Evolutionary conservation across 2,329 filamentous ascomycete species (phyloP), one percentile per base, ranked within the genome.

Genomic region (Scytalidium lignicola): DNA sequence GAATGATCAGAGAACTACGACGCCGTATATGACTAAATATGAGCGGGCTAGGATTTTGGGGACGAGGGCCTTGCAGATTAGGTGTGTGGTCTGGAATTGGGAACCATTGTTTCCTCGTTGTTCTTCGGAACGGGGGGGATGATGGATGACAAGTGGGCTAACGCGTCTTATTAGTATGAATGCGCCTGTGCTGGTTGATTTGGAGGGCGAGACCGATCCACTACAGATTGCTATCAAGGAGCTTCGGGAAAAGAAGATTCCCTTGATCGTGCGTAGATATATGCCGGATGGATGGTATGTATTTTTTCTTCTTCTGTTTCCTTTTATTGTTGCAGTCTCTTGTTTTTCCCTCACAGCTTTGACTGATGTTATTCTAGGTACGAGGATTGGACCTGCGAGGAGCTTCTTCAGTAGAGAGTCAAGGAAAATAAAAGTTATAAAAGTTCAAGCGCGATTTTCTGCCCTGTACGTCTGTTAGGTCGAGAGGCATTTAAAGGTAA

Each of bases 11-110:
- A 83, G 93, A 61, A 87, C 82, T 20, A 99, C 93, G 8, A 99
- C 93, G 22, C 93, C 92, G 2, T 99, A 96, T 73, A 95, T 99
- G 92, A 99, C 93, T 58, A 99, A 99, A 74, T 99, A 99, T 72
- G 93, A 99, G 77, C 82, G 85, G 61, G 93, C 93, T 55, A 84
- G 93, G 65, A 92, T 99, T 51, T 73, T 99, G 56, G 93, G 93
- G 43, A 97, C 93, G 39, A 80, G 93, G 58, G 93, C 93, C 39
- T 71, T 97, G 65, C 93, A 99, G 71, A 97, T 99, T 65, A 96
- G 90, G 90, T 95, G 82, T 60, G 18, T n/a, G n/a, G n/a, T n/a
- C n/a, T n/a, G n/a, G n/a, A n/a, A n/a, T n/a, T n/a, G n/a, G n/a
- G n/a, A n/a, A n/a, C n/a, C n/a, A n/a, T n/a, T n/a, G n/a, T n/a